Percentiles rank a stretch among this genome's conserved stretches.
These are phyloP conservation scores for Neurospora hispaniola DNA, from an alignment of 495 filamentous ascomycete genomes.

Conservation along the genomic window DNA sequence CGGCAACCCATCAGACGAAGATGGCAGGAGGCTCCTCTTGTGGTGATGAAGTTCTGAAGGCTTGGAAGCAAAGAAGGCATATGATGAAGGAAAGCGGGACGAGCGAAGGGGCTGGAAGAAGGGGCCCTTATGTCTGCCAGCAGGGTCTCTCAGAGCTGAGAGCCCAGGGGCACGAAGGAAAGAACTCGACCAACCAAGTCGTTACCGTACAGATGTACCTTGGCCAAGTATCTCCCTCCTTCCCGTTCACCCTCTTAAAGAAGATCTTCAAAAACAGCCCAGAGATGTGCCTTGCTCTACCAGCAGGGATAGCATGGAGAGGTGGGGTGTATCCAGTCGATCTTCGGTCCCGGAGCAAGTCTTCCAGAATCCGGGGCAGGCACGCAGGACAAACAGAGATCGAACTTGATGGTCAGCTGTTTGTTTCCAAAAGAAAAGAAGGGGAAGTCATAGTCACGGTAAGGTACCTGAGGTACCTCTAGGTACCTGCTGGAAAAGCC, in stretches of 20 bases:
- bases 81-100: not conserved
- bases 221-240: not conserved
- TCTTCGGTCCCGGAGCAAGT: not conserved
- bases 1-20: not conserved
- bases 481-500: not conserved
- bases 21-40: constrained; percentile 23
- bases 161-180: not conserved
- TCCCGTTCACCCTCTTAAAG: not conserved
- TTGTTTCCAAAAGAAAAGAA: not conserved
- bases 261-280: not conserved
- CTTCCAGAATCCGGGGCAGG: not conserved
- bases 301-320: not conserved
- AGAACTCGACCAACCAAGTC: not conserved
- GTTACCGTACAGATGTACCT: not conserved
- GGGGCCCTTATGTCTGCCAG: not conserved
- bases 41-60: not conserved
- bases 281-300: not conserved
- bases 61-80: not conserved
- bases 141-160: not conserved
- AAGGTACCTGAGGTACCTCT: not conserved
- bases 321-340: not conserved
- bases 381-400: not conserved
- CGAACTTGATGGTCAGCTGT: not conserved
- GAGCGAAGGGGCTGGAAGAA: not conserved
- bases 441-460: not conserved